phyloP scores from a whole-genome alignment of 768 basidiomycete genomes.

The Serpula lacrymans region DNA sequence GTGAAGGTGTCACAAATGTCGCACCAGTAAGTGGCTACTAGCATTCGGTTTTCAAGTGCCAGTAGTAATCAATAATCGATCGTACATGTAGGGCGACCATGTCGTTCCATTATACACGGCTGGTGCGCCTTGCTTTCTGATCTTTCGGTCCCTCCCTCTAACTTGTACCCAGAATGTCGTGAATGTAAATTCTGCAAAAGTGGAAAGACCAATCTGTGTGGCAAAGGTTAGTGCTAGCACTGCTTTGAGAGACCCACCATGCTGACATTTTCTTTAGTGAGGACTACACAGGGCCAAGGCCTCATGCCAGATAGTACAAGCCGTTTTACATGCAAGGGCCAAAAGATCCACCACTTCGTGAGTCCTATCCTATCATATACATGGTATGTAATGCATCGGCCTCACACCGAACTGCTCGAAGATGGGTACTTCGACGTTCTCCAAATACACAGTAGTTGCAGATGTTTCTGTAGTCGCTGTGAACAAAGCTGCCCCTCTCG shows the following conservation, averaged over 20 bases:
- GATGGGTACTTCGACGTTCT: conserved; percentile 99
- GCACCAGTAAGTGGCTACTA: conserved; percentile 40
- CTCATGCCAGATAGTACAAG: conserved; percentile 88
- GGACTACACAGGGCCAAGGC: conserved; percentile 90
- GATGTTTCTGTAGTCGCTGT: conserved; percentile 96
- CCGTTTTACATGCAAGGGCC: conserved; percentile 87
- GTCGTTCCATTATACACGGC: conserved; percentile 97
- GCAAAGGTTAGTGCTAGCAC: conserved; percentile 57
- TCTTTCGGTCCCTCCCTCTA: conserved; percentile 1
- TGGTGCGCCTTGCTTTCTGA: conserved; percentile 40
- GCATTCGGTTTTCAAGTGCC: too few relatives aligned
- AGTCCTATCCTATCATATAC: conserved; percentile 23
- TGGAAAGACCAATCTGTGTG: conserved; percentile 98
- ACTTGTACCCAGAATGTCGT: conserved; percentile 63
- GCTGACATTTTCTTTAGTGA: conserved; percentile 47
- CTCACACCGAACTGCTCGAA: conserved; percentile 25
- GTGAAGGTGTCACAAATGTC: conserved; percentile 87
- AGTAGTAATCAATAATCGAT: too few relatives aligned
- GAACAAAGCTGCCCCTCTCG: conserved; percentile 79
- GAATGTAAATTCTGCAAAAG: conserved; percentile 99
- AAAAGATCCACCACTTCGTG: conserved; percentile 89
- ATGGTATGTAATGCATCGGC: too few relatives aligned
- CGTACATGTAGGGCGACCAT: conserved; percentile 84
- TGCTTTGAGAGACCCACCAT: background rate
- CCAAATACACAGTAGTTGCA: conserved; percentile 98